phyloP scores from a whole-genome alignment of 495 filamentous ascomycete species.

The Rhizodiscina lignyota region DNA sequence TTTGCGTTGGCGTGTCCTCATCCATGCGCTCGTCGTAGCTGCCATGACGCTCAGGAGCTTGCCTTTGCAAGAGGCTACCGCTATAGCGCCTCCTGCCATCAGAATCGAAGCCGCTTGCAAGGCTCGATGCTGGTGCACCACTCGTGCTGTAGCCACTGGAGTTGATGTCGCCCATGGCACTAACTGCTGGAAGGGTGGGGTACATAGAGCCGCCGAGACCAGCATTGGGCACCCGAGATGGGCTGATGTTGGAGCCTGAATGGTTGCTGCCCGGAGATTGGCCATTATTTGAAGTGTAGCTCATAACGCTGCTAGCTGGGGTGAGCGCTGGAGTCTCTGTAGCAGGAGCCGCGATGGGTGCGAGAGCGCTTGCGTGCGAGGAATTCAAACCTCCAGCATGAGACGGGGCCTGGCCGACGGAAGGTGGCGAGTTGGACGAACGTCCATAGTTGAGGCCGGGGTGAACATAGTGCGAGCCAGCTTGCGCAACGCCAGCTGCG shows the following conservation, averaged over 20 bases:
- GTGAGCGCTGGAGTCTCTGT: slow-evolving; percentile 71
- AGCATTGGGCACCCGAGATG: slow-evolving; percentile 18
- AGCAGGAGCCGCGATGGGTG: slow-evolving; percentile 40
- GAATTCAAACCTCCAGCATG: slow-evolving; percentile 14
- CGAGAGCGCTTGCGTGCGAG: slow-evolving; percentile 37
- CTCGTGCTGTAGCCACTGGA: slow-evolving; percentile 44
- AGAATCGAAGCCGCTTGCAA: slow-evolving; percentile 66
- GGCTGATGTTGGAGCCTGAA: slow-evolving; percentile 39
- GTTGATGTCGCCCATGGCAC: slow-evolving; percentile 35
- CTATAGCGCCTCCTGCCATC: slow-evolving; percentile 74
- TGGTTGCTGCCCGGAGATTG: slow-evolving; percentile 65
- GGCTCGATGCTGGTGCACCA: slow-evolving; percentile 56
- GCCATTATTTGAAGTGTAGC: slow-evolving; percentile 59
- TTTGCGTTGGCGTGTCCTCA: slow-evolving; percentile 25
- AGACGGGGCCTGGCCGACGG: slow-evolving; percentile 12
- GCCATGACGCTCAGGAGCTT: slow-evolving; percentile 18
- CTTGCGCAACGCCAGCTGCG: slow-evolving; percentile 51
- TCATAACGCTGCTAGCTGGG: slow-evolving; percentile 72
- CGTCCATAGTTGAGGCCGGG: slow-evolving; percentile 45
- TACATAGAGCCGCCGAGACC: slow-evolving; percentile 42
- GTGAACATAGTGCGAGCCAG: slow-evolving; percentile 47
- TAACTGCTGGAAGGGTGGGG: slow-evolving; percentile 65
- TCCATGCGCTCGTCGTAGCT: slow-evolving; percentile 34
- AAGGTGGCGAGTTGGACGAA: slow-evolving; percentile 56
- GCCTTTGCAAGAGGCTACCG: slow-evolving; percentile 71